These are phyloP conservation scores for Raphanus sativus DNA, from an alignment of 345 rosid species.

Conservation along the genomic window DNA sequence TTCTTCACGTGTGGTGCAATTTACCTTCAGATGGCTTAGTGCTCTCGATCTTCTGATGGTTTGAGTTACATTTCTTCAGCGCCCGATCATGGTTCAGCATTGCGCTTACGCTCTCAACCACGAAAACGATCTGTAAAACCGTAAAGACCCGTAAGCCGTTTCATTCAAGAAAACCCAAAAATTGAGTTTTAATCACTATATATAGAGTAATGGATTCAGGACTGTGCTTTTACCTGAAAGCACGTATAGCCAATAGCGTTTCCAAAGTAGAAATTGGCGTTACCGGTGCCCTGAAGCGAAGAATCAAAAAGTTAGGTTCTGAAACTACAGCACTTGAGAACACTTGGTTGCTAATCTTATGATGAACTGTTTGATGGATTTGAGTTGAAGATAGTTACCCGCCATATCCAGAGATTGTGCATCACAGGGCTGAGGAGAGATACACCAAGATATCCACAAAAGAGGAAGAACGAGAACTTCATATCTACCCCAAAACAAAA, in stretches of 20 bases:
- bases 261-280: constrained; percentile 93
- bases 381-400: constrained; percentile 53
- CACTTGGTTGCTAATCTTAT: constrained; percentile 15
- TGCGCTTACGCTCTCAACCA: constrained; percentile 78
- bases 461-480: constrained; percentile 88
- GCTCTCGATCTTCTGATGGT: constrained; percentile 36
- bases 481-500: constrained; percentile 49
- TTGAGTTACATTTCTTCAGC: constrained; percentile 42
- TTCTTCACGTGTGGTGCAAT: constrained; percentile 5
- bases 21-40: constrained; percentile 22
- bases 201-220: background rate
- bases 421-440: constrained; percentile 95
- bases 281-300: constrained; percentile 85
- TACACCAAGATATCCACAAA: constrained; percentile 86
- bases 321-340: background rate
- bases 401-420: constrained; percentile 99
- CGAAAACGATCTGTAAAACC: constrained; percentile 62
- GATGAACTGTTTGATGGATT: background rate
- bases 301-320: background rate
- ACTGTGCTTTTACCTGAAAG: constrained; percentile 60
- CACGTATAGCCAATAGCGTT: constrained; percentile 93
- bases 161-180: background rate
- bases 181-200: background rate
- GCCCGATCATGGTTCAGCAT: constrained; percentile 82
- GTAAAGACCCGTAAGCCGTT: background rate